Conservation (phyloP, 108 stramenopile genomes). For the Stephanodiscus minutulus region DNA sequence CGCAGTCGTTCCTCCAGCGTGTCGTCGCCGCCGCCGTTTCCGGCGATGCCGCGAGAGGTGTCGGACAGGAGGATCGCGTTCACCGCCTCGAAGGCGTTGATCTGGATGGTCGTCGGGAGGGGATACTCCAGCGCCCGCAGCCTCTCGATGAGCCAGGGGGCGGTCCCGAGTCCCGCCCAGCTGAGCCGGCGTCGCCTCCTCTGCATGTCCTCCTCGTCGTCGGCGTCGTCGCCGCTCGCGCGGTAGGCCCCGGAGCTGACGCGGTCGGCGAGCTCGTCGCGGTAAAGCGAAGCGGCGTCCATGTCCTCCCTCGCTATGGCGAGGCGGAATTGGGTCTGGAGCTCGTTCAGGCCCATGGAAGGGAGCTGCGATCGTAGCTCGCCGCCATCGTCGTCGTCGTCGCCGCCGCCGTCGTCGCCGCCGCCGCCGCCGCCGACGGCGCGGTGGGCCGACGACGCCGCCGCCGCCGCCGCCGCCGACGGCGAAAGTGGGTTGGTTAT, state of each 20-base stretch:
- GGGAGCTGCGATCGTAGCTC: slow-evolving; percentile 32
- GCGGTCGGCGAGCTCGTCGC: slow-evolving; percentile 64
- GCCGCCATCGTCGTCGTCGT: slow-evolving; percentile 12
- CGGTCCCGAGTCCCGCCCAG: slow-evolving; percentile 80
- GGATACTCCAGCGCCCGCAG: slow-evolving; percentile 71
- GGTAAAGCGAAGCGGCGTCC: slow-evolving; percentile 60
- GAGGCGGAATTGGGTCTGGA: slow-evolving; percentile 78
- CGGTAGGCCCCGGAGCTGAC: slow-evolving; percentile 42
- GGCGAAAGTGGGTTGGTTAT: not conserved
- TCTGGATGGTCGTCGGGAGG: slow-evolving; percentile 87
- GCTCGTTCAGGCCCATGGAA: slow-evolving; percentile 81
- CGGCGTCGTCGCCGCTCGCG: slow-evolving; percentile 30
- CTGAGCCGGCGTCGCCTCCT: slow-evolving; percentile 55
- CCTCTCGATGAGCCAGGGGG: slow-evolving; percentile 82
- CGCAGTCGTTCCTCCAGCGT: slow-evolving; percentile 63
- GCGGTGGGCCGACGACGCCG: slow-evolving; percentile 12
- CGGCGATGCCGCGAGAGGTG: not conserved
- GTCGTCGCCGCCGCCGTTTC: slow-evolving; percentile 45
- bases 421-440: not conserved
- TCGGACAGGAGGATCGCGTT: slow-evolving; percentile 60
- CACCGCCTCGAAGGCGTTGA: slow-evolving; percentile 83
- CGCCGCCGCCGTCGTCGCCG: not conserved
- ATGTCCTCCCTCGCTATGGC: slow-evolving; percentile 69
- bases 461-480: not conserved
- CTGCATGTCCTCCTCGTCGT: slow-evolving; percentile 41